phyloP scores from a whole-genome alignment of 1,139 yeast genomes.

The Hyphopichia khmerensis region DNA sequence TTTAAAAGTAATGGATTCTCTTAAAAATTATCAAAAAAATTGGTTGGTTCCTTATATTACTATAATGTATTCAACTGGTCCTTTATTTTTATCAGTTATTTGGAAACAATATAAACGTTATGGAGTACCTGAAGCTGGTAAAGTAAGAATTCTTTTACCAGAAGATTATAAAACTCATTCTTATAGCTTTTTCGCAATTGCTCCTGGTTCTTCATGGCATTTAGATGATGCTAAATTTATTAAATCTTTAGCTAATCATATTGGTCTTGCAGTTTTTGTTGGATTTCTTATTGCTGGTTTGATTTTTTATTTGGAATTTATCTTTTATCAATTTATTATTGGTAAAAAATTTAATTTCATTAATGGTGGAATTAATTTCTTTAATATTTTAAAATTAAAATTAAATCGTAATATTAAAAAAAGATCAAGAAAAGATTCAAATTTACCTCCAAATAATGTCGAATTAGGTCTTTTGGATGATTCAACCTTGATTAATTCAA shows the following conservation, averaged over 20 bases:
- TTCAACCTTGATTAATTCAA: slow-evolving; percentile 12
- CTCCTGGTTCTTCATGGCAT: slow-evolving; percentile 89
- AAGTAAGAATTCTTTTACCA: slow-evolving; percentile 69
- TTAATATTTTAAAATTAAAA: slow-evolving; percentile 9
- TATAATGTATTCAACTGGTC: slow-evolving; percentile 93
- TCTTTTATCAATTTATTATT: slow-evolving; percentile 49
- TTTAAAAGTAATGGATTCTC: slow-evolving; percentile 61
- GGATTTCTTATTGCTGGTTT: slow-evolving; percentile 62
- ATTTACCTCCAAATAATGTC: slow-evolving; percentile 34
- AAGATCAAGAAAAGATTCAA: slow-evolving; percentile 57
- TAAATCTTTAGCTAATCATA: slow-evolving; percentile 68
- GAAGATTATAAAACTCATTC: slow-evolving; percentile 61
- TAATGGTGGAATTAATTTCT: slow-evolving; percentile 9
- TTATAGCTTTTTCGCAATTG: slow-evolving; percentile 65
- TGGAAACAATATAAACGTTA: slow-evolving; percentile 87
- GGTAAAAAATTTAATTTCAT: slow-evolving; percentile 9
- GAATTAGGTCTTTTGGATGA: slow-evolving; percentile 1
- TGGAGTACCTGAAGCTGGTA: slow-evolving; percentile 64
- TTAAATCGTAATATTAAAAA: slow-evolving; percentile 24
- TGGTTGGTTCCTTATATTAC: slow-evolving; percentile 87
- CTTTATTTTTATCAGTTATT: slow-evolving; percentile 77
- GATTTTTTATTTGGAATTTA: slow-evolving; percentile 62
- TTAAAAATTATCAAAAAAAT: slow-evolving; percentile 62
- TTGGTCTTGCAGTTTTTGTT: slow-evolving; percentile 63
- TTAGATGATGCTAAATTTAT: slow-evolving; percentile 78